phyloP scores from a whole-genome alignment of 2,329 filamentous ascomycete genomes.

The Trichoderma cornu-damae region DNA sequence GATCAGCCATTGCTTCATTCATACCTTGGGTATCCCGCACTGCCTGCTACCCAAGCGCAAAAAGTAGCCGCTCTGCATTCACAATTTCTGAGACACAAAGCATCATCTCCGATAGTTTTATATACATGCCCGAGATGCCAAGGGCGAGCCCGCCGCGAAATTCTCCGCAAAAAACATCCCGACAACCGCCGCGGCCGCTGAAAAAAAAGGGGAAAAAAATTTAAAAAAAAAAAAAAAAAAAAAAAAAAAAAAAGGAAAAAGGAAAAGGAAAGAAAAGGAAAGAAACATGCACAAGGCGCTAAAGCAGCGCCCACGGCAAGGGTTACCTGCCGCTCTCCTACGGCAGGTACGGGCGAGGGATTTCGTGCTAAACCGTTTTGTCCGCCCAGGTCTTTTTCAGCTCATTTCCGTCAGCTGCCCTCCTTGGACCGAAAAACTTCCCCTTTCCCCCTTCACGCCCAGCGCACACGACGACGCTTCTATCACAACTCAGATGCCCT shows the following conservation, averaged over 20 bases:
- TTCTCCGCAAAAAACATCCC: not conserved
- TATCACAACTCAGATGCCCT: not conserved
- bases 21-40: too few relatives aligned
- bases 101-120: too few relatives aligned
- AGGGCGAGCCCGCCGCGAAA: not conserved
- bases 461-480: not conserved
- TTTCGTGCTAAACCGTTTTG: not conserved
- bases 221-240: too few relatives aligned
- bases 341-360: constrained; percentile 4
- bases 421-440: not conserved
- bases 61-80: not conserved
- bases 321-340: not conserved
- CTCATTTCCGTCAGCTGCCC: not conserved
- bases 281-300: not conserved
- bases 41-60: too few relatives aligned
- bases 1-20: not conserved
- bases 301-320: not conserved
- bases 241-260: too few relatives aligned
- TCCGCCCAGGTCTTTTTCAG: constrained; percentile 6
- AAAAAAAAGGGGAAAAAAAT: not conserved
- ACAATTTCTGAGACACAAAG: not conserved
- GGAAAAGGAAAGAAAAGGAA: not conserved
- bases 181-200: not conserved
- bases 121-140: not conserved
- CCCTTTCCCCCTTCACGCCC: too few relatives aligned